Evolutionary conservation across 2,329 filamentous ascomycete genomes (phyloP), one percentile per base, ranked within the genome.

Genomic region (Aureobasidium zeae): DNA sequence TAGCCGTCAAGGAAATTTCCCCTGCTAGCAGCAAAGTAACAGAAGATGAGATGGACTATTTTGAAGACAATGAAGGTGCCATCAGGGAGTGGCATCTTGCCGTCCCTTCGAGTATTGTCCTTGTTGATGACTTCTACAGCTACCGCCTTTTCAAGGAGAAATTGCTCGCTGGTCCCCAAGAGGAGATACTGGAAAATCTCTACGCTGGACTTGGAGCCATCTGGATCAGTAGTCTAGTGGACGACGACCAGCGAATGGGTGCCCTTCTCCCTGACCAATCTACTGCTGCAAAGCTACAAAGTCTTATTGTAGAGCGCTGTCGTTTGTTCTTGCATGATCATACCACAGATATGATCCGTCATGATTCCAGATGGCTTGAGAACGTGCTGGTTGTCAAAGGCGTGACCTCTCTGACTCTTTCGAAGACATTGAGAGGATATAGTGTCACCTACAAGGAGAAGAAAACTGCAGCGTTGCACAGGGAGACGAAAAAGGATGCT

Each of bases 281-380:
- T 19, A 65, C 70, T n/a, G 84, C 83, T 2, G 67, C 73, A 38
- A 77, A 77, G 57, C 64, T 96, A 31, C 78, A 82, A 44, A 87
- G 83, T 53, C 79, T 89, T 49, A 84, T 96, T 13, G 69, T 93
- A 4, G 93, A 98, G 61, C 78, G 91, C 44, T 82, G 83, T 43
- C 85, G 89, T 51, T 73, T 98, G 19, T 98, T 96, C 61, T 69
- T 98, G 20, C 83, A 95, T 56, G 88, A 85, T 55, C 83, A 89
- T 57, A 75, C 79, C 25, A 70, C 75, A 4, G 84, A 93, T 48
- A 71, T 74, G n/a, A 79, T 98, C 56, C 83, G 82, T 52, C 86
- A 91, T 55, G 88, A 96, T 59, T 74, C 79, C 5, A 85, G 83
- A 53, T 98, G 91, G 91, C 69, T 98, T 9, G 86, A 94, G 55